Base-by-base conservation (phyloP, 1,284 basidiomycete species). In the Paramarasmius palmivorus region DNA sequence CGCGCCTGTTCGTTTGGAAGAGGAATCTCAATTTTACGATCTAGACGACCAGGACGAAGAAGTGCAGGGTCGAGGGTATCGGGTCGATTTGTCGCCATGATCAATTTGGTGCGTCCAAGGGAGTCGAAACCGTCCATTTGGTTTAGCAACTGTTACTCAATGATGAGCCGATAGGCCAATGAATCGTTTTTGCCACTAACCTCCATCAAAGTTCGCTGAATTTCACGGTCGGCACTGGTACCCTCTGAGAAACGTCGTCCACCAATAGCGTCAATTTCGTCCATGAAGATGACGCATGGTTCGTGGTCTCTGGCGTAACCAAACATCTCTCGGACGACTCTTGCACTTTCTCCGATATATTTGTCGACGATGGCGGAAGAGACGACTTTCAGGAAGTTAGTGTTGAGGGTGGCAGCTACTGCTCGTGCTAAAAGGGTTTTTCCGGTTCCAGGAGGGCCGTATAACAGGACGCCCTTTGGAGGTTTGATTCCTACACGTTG, bases 121-220 rank as follows among this genome's bases (percentile, higher is more conserved):
- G 95, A 93, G 73, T 99, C 97, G 76, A 99, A 99, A 29, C 97
- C 97, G 70, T 99, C 97, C 94, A 99, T 97, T 74, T 99, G 96
- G 70, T 99, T 99, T 44, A 99, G 82, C 32, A 99, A 79, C 92
- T 95, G 63, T 12, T n/a, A 34, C 49, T 8, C 51, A 12, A 22
- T 1, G 15, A n/a, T 52, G 23, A 49, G 39, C 26, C 3, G 29
- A 14, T 19, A 17, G n/a, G 20, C 2, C 42, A 10, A 5, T 8
- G 15, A 14, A 5, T 29, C 29, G 19, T 48, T 29, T 39, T 38
- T 22, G 15, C 34, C 14, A 45, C 65, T 25, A 57, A 92, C 92
- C 86, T 99, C 97, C 97, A 99, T 99, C 37, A 99, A 73, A 20
- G 97, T 99, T 61, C 97, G 82, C 72, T 99, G 97, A 61, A 99